Base-by-base conservation (phyloP, 257 asterid species). In the Striga asiatica region DNA sequence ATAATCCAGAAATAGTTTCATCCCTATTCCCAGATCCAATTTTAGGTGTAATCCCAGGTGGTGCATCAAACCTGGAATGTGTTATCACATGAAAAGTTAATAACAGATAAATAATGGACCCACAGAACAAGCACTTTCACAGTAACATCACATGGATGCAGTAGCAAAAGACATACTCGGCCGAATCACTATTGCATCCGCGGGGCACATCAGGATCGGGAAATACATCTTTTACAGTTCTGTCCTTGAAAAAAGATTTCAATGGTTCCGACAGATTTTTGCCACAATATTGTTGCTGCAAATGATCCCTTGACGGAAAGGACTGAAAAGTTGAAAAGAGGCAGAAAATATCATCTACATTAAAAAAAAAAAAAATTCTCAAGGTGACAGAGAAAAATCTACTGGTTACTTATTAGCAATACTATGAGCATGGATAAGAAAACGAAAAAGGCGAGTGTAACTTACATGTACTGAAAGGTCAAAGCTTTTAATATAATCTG, bases 131-230 rank as follows among this genome's bases (percentile, higher is more conserved):
- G 14, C 16, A 48, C 42, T 47, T 11, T 56, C 28, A 53, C 39
- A 49, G 46, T 56, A 52, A 45, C 23, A 46, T 41, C 42, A 53
- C 17, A 77, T 39, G 11, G 65, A 54, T 43, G 58, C 64, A 45
- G 52, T 13, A 43, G 45, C 56, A 56, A 50, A 68, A 73, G 50
- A 54, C 93, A 45, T 88, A 92, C 98, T 92, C 97, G 47, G 80
- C 21, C 17, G 97, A 91, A 73, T 78, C 82, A 59, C 69, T 70
- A 75, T 91, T 76, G 59, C 98, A 91, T 57, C 96, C 87, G 35
- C 61, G 73, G 38, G 96, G 97, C 60, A 91, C 82, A 82, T 87
- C 95, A 57, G 97, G 95, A 69, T 91, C 93, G 2, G 88, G 88
- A 51, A 84, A 47, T 45, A 67, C 68, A 71, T 88, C 84, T 70